Base-by-base conservation (phyloP, 768 basidiomycete species). In the Clitopilus hobsonii region DNA sequence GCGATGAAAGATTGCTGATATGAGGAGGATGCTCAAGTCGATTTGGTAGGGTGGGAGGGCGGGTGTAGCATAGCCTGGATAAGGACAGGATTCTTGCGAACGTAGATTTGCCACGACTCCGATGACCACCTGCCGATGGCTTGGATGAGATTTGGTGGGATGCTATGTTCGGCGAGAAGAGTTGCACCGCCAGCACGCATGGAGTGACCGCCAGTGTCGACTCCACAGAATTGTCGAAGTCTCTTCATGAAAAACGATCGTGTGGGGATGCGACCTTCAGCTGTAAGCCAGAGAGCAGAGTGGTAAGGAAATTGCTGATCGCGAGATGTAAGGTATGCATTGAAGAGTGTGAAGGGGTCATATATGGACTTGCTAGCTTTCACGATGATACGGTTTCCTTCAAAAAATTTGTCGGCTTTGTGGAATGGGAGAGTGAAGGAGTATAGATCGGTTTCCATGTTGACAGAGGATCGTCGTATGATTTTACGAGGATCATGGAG, bases 141-240 rank as follows among this genome's bases (percentile, higher is more conserved):
- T 49, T 71, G 74, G 26, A 77, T 75, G 13, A 57, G 32, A 38
- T 62, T 52, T 1, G 63, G 62, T 0, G 69, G 49, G 0, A 64
- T 58, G 0, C 74, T 71, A 0, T 51, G 30, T 13, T 57, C 56
- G 0, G 75, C 75, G 1, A 71, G 60, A 8, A 52, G 59, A 1
- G 75, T 77, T 0, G 75, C 72, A 5, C 74, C 72, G 0, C 75
- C 72, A 6, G 73, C 59, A 22, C 70, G 72, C 53, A 74, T 50
- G 1, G 70, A 74, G 36, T 78, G 77, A 0, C 76, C 75, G 10
- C 59, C 62, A 25, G 69, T 32, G 18, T 50, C 30, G 0, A 20
- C 36, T 1, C 49, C 48, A 30, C 60, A 63, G 49, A 61, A 59
- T 0, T 0, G 0, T 0, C 48, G 41, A 0, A 67, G 49, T 0